Evolutionary conservation across 2,329 filamentous ascomycete genomes (phyloP), one percentile per base, ranked within the genome.

Genomic region (Xylaria sp.): DNA sequence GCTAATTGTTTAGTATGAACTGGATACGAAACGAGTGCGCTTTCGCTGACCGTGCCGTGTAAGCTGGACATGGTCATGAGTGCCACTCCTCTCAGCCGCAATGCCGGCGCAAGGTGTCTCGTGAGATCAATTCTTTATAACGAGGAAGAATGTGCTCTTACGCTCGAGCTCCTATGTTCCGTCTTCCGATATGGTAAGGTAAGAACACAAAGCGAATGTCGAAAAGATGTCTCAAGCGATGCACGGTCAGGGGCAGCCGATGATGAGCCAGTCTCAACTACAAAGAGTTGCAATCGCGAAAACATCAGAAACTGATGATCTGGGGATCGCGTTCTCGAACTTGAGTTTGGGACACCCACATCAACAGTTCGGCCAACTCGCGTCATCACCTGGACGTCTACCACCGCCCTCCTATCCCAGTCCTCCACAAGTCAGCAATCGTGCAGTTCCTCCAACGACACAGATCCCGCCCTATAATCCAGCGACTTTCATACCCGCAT

Each of bases 31-130:
- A 5, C 5, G 19, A 30, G 9, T 7, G 3, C 37, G 37, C 37
- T 4, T 10, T 42, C 37, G 11, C 37, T 42, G 37, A 9, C 9
- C 37, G 37, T 42, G 8, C 37, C 8, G 37, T 42, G 7, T 42
- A 42, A 51, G 39, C 48, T 35, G 34, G 30, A 19, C 37, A 51
- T 47, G 52, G 46, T 37, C 34, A 34, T 19, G 16, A 35, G 42
- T 46, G 50, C 42, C 52, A 53, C 48, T 51, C 8, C 34, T 2
- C 58, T 63, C 61, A 63, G 61, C 61, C 61, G 59, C 61, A 62
- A 53, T 8, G 46, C 30, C 47, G 54, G 51, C n/a, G 51, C 13
- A 50, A 5, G 19, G n/a, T 46, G 23, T n/a, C 37, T 42, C 37
- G 11, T 42, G 37, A 42, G 37, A 42, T 1, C 3, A 42, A 42